A percentile compares a stretch with the other conserved stretches of the same genome.
These are phyloP conservation scores for Nicotiana obtusifolia DNA, from an alignment of 257 asterid genomes.

Conservation along the genomic window DNA sequence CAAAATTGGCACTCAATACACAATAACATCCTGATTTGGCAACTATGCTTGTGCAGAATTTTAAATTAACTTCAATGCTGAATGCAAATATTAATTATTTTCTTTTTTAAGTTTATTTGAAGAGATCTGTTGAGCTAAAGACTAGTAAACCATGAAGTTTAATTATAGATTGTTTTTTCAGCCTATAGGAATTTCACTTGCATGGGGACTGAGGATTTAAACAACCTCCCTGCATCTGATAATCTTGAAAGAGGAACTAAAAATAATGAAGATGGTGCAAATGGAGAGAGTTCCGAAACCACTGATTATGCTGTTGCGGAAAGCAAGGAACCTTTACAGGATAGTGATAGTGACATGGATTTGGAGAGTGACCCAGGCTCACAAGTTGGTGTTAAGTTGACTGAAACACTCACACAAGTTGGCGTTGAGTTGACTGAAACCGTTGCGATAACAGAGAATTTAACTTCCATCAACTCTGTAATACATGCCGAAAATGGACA, in stretches of 20 bases:
- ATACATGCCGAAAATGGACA: conserved; percentile 33
- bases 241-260: conserved; percentile 35
- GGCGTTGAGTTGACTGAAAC: conserved; percentile 35
- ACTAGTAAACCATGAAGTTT: background rate
- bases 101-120: background rate
- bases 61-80: background rate
- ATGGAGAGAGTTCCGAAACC: conserved; percentile 26
- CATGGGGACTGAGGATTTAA: conserved; percentile 62
- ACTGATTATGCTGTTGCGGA: conserved; percentile 25
- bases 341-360: conserved; percentile 30
- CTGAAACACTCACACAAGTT: conserved; percentile 26
- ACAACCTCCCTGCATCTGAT: conserved; percentile 42
- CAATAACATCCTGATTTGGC: background rate
- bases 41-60: background rate
- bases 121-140: background rate
- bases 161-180: conserved; percentile 5
- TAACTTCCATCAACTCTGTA: conserved; percentile 15
- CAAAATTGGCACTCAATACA: background rate
- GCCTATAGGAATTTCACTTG: background rate
- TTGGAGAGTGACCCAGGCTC: conserved; percentile 21
- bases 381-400: conserved; percentile 23
- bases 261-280: conserved; percentile 26
- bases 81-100: background rate
- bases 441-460: conserved; percentile 27
- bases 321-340: conserved; percentile 29